Percentiles rank a stretch among this genome's conserved stretches.
phyloP scores from a whole-genome alignment of 345 rosid genomes.

The Microcos paniculata region DNA sequence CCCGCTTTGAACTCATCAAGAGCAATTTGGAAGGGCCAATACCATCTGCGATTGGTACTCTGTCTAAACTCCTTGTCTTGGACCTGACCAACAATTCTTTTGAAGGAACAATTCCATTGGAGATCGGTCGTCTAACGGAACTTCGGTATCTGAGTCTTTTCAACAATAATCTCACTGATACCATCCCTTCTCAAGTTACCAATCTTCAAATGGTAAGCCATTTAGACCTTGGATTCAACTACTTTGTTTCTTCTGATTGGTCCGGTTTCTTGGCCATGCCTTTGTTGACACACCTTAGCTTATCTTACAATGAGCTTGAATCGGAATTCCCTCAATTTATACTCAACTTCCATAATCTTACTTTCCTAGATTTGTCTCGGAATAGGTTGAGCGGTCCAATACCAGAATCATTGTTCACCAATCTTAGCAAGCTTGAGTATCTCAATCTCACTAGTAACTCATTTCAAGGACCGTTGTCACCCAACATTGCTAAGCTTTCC shows the following conservation, averaged over 20 bases:
- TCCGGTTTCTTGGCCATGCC: slow-evolving; percentile 47
- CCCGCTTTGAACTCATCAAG: slow-evolving; percentile 30
- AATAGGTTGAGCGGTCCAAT: slow-evolving; percentile 39
- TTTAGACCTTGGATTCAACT: slow-evolving; percentile 58
- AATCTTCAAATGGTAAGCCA: slow-evolving; percentile 40
- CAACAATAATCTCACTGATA: slow-evolving; percentile 45
- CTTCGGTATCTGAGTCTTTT: slow-evolving; percentile 35
- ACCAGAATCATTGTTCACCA: slow-evolving; percentile 37
- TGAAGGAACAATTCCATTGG: slow-evolving; percentile 30
- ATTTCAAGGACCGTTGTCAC: slow-evolving; percentile 41
- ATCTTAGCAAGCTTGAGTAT: slow-evolving; percentile 40
- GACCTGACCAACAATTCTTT: slow-evolving; percentile 42
- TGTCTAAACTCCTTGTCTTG: slow-evolving; percentile 35
- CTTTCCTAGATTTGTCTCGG: slow-evolving; percentile 47
- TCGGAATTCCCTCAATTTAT: slow-evolving; percentile 49
- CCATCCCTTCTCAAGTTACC: slow-evolving; percentile 42
- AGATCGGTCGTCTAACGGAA: slow-evolving; percentile 37
- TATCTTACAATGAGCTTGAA: slow-evolving; percentile 26
- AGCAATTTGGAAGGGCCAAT: slow-evolving; percentile 30
- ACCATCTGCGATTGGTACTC: slow-evolving; percentile 30
- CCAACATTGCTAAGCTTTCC: slow-evolving; percentile 50
- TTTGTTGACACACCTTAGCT: slow-evolving; percentile 44
- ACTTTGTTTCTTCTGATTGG: slow-evolving; percentile 49
- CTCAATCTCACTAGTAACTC: slow-evolving; percentile 38
- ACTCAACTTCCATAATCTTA: slow-evolving; percentile 38